phyloP scores from a whole-genome alignment of 176 grass and related monocot genomes.

The Microstegium vimineum region DNA sequence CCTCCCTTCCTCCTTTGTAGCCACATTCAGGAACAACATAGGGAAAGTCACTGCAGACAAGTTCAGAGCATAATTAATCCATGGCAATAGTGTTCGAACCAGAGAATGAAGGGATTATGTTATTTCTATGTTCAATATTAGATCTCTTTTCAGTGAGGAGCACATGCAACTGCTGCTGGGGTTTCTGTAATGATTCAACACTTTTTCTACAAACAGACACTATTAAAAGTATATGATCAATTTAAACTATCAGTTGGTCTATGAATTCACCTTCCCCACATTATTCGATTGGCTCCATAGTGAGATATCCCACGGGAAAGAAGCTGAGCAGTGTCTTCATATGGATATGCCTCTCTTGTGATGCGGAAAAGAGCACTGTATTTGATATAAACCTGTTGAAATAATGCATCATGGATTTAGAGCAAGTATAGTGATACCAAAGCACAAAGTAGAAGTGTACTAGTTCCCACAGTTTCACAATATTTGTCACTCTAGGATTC shows the following conservation, averaged over 20 bases:
- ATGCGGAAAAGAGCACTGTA: slow-evolving; percentile 85
- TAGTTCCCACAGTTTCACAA: not conserved
- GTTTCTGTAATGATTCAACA: not conserved
- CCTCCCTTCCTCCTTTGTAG: slow-evolving; percentile 72
- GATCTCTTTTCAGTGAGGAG: not conserved
- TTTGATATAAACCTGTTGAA: slow-evolving; percentile 75
- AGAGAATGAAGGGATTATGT: not conserved
- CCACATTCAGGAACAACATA: slow-evolving; percentile 73
- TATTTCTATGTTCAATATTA: not conserved
- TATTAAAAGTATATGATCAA: not conserved
- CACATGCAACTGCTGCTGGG: not conserved
- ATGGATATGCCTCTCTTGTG: slow-evolving; percentile 70
- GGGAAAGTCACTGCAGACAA: slow-evolving; percentile 72
- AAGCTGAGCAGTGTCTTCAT: slow-evolving; percentile 60
- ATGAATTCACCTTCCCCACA: slow-evolving; percentile 80
- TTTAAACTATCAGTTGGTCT: not conserved
- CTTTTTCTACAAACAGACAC: not conserved
- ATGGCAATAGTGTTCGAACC: not conserved
- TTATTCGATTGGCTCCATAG: slow-evolving; percentile 68
- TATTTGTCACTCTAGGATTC: not conserved
- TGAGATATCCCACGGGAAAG: slow-evolving; percentile 54
- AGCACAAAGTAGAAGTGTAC: not conserved
- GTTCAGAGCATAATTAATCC: not conserved
- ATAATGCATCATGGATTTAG: slow-evolving; percentile 6
- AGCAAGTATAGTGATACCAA: not conserved